phyloP scores from a whole-genome alignment of 371 early-diverging fungal genomes.

The Mucor saturninus region DNA sequence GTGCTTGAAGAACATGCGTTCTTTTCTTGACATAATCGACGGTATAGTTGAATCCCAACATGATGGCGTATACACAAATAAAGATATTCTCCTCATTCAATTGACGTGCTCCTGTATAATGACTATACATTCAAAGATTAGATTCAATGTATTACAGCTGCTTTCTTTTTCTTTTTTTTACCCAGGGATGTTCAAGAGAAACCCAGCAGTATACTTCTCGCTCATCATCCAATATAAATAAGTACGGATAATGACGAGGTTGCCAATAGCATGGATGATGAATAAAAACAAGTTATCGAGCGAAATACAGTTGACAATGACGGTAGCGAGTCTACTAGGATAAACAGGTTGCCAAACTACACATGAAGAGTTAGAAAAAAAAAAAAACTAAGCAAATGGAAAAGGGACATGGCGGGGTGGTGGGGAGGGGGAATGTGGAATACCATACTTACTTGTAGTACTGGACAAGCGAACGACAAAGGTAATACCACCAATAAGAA shows the following conservation, averaged over 20 bases:
- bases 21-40: constrained; percentile 32
- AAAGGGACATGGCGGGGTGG: no score
- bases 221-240: constrained; percentile 21
- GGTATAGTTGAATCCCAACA: constrained; percentile 42
- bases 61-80: constrained; percentile 39
- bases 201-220: constrained; percentile 16
- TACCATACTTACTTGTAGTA: constrained; percentile 7
- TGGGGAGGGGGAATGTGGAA: no score
- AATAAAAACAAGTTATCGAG: constrained; percentile 14
- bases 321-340: constrained; percentile 16
- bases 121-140: constrained; percentile 9
- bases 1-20: constrained; percentile 35
- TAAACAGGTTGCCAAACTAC: constrained; percentile 23
- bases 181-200: constrained; percentile 23
- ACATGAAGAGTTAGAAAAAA: neutral
- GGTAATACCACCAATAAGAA: constrained; percentile 1
- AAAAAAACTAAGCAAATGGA: no score
- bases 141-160: neutral
- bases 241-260: constrained; percentile 8
- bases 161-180: constrained; percentile 1
- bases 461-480: neutral
- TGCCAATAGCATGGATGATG: constrained; percentile 6
- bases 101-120: constrained; percentile 43
- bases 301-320: constrained; percentile 5
- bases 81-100: constrained; percentile 50